A percentile compares a stretch with the other conserved stretches of the same genome.
Evolutionary conservation across 1,284 basidiomycete genomes (phyloP).

Genomic region (Melampsora americana): DNA sequence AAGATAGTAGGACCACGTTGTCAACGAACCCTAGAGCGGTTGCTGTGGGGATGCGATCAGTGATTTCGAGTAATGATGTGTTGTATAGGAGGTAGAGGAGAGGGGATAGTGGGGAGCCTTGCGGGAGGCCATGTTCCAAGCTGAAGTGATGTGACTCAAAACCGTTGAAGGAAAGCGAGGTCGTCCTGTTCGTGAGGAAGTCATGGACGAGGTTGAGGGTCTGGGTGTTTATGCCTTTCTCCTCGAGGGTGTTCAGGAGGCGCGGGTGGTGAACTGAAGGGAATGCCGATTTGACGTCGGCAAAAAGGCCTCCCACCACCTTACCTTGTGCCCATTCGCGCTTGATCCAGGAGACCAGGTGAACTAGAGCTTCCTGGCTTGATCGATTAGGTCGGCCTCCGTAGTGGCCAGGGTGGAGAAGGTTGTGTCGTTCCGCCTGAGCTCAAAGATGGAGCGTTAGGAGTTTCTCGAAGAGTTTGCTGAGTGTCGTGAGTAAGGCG

Average conservation of each 20-base stretch:
- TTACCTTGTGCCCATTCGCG: constrained; percentile 19
- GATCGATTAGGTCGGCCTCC: no score
- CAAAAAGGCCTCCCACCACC: not conserved
- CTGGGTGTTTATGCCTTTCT: not conserved
- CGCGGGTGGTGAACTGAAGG: constrained; percentile 8
- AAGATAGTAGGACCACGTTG: constrained; percentile 7
- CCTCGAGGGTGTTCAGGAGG: not conserved
- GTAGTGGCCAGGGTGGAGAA: no score
- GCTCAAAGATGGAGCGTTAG: no score
- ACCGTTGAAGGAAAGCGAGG: not conserved
- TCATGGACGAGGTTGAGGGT: not conserved
- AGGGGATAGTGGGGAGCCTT: constrained; percentile 7
- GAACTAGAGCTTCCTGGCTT: no score
- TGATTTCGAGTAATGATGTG: no score
- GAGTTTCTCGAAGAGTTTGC: no score
- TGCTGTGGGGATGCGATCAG: no score
- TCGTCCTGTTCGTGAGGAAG: constrained; percentile 8
- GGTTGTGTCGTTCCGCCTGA: no score
- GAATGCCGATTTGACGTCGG: constrained; percentile 19
- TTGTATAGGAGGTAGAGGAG: no score
- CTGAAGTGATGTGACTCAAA: not conserved
- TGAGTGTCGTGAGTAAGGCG: no score
- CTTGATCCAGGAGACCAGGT: constrained; percentile 3
- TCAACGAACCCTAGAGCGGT: constrained; percentile 16
- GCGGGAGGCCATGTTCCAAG: constrained; percentile 7